Percentiles rank a stretch among this genome's conserved stretches.
Evolutionary conservation across 1,284 basidiomycete genomes (phyloP).

Genomic region (Malassezia restricta): DNA sequence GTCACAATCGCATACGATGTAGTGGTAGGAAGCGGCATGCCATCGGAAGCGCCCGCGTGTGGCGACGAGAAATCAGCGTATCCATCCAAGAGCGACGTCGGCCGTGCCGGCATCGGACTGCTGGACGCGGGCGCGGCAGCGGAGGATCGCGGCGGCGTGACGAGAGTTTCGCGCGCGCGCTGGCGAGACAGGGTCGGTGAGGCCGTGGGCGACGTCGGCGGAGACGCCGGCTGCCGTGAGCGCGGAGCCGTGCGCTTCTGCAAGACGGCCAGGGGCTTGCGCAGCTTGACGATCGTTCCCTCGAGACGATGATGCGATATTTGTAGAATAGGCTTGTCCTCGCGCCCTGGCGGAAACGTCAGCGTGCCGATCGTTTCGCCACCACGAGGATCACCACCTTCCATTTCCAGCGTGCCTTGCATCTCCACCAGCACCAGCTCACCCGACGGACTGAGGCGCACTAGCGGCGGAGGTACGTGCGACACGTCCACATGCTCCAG

Average conservation of each 20-base stretch:
- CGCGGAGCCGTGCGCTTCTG: slow-evolving; percentile 19
- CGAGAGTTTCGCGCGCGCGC: not conserved
- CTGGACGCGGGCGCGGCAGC: not conserved
- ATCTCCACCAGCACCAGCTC: slow-evolving; percentile 41
- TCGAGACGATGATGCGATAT: slow-evolving; percentile 81
- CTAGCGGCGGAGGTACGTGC: slow-evolving; percentile 6
- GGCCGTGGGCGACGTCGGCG: not conserved
- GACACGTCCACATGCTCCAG: not conserved
- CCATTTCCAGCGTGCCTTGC: slow-evolving; percentile 40
- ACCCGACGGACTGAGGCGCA: slow-evolving; percentile 23
- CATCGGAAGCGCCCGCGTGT: not conserved
- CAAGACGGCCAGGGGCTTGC: slow-evolving; percentile 30
- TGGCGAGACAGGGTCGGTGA: slow-evolving; percentile 7
- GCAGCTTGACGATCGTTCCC: slow-evolving; percentile 63
- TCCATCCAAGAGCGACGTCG: slow-evolving; percentile 13
- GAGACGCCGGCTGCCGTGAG: not conserved
- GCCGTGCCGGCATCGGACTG: slow-evolving; percentile 16
- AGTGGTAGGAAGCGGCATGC: not conserved
- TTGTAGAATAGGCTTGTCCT: slow-evolving; percentile 62
- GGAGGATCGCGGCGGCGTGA: not conserved
- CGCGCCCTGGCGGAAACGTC: slow-evolving; percentile 24
- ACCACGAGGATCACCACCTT: slow-evolving; percentile 17
- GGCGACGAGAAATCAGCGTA: slow-evolving; percentile 14
- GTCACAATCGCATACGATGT: slow-evolving; percentile 29
- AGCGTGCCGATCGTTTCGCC: slow-evolving; percentile 30